Evolutionary conservation across 2,329 filamentous ascomycete species (phyloP).

Genomic region (Hymenoscyphus fructigenus): DNA sequence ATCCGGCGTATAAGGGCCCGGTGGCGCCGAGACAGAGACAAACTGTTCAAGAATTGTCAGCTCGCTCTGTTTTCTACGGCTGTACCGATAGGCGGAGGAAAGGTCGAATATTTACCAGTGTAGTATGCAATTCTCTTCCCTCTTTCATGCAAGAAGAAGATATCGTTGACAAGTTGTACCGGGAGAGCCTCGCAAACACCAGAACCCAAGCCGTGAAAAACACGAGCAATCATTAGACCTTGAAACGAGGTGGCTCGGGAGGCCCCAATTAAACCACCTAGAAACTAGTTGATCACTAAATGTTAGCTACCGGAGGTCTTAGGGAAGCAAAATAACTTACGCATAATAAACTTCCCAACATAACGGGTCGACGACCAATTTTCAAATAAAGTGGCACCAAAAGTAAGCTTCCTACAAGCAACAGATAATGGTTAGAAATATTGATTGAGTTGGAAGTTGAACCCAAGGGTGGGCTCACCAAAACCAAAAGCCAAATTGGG

Average conservation of each 20-base stretch:
- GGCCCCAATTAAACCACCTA: constrained; percentile 28
- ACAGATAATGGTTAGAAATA: not conserved
- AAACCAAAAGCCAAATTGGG: constrained; percentile 61
- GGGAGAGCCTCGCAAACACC: constrained; percentile 37
- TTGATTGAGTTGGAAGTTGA: not conserved
- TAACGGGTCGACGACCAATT: constrained; percentile 30
- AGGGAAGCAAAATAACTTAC: not conserved
- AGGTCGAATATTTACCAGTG: constrained; percentile 42
- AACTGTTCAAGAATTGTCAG: constrained; percentile 36
- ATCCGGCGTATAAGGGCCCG: constrained; percentile 57
- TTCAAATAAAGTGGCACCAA: constrained; percentile 56
- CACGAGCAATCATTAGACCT: constrained; percentile 30
- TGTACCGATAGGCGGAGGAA: not conserved
- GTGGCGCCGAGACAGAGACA: constrained; percentile 55
- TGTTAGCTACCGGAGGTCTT: no score
- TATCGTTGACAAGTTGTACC: constrained; percentile 41
- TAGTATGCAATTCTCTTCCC: constrained; percentile 59
- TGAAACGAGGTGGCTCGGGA: constrained; percentile 23
- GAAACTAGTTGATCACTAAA: constrained; percentile 10
- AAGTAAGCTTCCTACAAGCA: constrained; percentile 46
- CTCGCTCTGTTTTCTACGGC: not conserved
- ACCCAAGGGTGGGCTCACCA: constrained; percentile 35
- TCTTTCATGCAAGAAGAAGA: constrained; percentile 47
- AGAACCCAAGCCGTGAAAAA: constrained; percentile 31
- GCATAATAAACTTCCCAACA: constrained; percentile 23